Conservation (phyloP, 2,329 filamentous ascomycete species). For the Botrytis hyacinthi region DNA sequence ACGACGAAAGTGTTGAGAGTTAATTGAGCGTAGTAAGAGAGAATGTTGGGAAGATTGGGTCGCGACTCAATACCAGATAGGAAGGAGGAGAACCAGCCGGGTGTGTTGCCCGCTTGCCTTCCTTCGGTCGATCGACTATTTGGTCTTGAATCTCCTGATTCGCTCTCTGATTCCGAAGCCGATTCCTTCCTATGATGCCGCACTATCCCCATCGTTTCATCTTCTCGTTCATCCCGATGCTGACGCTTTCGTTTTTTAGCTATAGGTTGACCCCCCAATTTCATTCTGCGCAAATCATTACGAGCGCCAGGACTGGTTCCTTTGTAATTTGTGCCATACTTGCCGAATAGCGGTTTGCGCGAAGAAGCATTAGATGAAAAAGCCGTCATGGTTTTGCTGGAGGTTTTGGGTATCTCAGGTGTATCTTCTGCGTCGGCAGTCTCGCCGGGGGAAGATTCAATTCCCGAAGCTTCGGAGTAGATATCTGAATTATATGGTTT, state of each 20-base stretch:
- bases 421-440: slow-evolving; percentile 49
- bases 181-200: slow-evolving; percentile 41
- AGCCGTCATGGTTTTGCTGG: slow-evolving; percentile 50
- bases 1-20: slow-evolving; percentile 50
- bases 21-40: slow-evolving; percentile 66
- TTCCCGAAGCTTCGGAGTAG: slow-evolving; percentile 55
- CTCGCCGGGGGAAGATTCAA: slow-evolving; percentile 58
- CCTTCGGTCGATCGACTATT: slow-evolving; percentile 36
- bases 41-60: slow-evolving; percentile 62
- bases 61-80: slow-evolving; percentile 63
- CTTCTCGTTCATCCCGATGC: slow-evolving; percentile 41
- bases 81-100: slow-evolving; percentile 48
- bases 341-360: slow-evolving; percentile 44
- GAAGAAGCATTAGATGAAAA: slow-evolving; percentile 49
- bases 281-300: slow-evolving; percentile 52
- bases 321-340: slow-evolving; percentile 43
- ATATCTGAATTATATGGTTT: slow-evolving; percentile 53
- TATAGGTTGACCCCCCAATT: slow-evolving; percentile 46
- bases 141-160: slow-evolving; percentile 39
- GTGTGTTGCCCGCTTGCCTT: slow-evolving; percentile 27
- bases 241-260: slow-evolving; percentile 47
- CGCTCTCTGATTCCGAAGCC: slow-evolving; percentile 39
- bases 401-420: slow-evolving; percentile 53
- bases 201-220: slow-evolving; percentile 38
- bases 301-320: slow-evolving; percentile 48